Percentiles rank a stretch among this genome's conserved stretches.
phyloP scores from a whole-genome alignment of 2,329 filamentous ascomycete genomes.

The Sclerotinia borealis region DNA sequence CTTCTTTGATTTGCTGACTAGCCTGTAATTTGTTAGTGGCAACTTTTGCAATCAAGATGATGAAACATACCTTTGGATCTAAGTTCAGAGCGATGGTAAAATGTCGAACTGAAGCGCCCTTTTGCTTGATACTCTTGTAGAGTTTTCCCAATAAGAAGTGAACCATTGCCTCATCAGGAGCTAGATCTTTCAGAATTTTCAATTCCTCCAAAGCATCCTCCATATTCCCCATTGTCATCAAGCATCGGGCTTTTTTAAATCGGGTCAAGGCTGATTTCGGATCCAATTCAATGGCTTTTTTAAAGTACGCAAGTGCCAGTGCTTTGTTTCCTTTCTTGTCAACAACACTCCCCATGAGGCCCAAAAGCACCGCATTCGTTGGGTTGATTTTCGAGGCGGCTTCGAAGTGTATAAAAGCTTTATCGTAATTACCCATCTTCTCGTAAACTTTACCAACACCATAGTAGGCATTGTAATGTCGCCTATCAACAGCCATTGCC shows the following conservation, averaged over 20 bases:
- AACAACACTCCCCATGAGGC: conserved; percentile 83
- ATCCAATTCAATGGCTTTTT: conserved; percentile 72
- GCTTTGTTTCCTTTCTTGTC: conserved; percentile 84
- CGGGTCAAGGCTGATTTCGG: conserved; percentile 76
- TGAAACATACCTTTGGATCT: conserved; percentile 76
- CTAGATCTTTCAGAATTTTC: conserved; percentile 81
- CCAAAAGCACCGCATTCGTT: conserved; percentile 85
- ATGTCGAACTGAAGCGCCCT: conserved; percentile 77
- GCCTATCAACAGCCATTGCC: conserved; percentile 76
- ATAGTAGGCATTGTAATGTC: conserved; percentile 99
- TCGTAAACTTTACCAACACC: conserved; percentile 79
- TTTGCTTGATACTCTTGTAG: conserved; percentile 67
- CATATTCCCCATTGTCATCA: conserved; percentile 69
- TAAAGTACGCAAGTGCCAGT: conserved; percentile 78
- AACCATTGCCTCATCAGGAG: conserved; percentile 90
- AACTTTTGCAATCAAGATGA: conserved; percentile 13
- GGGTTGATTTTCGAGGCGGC: conserved; percentile 86
- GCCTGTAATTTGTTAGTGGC: conserved; percentile 49
- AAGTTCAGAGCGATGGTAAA: conserved; percentile 93
- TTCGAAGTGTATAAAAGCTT: conserved; percentile 86
- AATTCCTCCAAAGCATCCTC: conserved; percentile 74
- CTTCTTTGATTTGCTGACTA: conserved; percentile 90
- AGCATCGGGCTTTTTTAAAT: conserved; percentile 85
- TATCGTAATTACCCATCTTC: conserved; percentile 83
- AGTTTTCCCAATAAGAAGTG: conserved; percentile 89